Conservation (phyloP, 2,329 filamentous ascomycete genomes). For the Aspergillus pseudonomiae region DNA sequence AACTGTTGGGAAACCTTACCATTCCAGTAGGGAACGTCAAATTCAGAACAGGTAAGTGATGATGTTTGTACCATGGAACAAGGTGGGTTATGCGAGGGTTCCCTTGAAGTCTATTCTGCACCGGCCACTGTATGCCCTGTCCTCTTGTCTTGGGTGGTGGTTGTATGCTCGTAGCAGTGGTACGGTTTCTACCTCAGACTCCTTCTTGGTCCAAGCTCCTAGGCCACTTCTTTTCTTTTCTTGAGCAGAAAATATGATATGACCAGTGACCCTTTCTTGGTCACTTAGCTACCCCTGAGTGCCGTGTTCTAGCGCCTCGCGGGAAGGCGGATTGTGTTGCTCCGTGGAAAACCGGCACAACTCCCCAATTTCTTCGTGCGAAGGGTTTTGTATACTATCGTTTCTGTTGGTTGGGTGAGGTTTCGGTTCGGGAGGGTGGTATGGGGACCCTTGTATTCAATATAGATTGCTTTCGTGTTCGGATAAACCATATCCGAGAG, state of each 20-base stretch:
- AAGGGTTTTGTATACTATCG: background rate
- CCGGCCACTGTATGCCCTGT: background rate
- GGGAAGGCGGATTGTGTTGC: background rate
- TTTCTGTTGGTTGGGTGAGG: background rate
- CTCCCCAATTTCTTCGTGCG: background rate
- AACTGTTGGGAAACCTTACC: conserved; percentile 7
- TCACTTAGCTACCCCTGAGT: background rate
- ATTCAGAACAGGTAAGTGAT: background rate
- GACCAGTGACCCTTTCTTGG: background rate
- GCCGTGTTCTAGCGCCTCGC: background rate
- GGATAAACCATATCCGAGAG: background rate
- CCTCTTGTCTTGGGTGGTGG: background rate
- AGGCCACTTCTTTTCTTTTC: background rate
- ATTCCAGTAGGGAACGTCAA: background rate
- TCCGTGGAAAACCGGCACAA: background rate
- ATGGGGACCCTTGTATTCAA: background rate
- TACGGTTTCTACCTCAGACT: background rate
- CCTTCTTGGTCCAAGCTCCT: background rate
- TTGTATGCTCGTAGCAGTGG: background rate
- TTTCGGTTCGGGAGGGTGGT: too few relatives aligned
- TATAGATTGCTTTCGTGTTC: background rate
- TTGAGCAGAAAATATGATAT: background rate
- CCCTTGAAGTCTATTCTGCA: background rate
- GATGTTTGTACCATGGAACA: background rate
- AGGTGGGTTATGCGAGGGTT: background rate